These are phyloP conservation scores for Caryocar brasiliense DNA, from an alignment of 441 rosid species.

Conservation along the genomic window DNA sequence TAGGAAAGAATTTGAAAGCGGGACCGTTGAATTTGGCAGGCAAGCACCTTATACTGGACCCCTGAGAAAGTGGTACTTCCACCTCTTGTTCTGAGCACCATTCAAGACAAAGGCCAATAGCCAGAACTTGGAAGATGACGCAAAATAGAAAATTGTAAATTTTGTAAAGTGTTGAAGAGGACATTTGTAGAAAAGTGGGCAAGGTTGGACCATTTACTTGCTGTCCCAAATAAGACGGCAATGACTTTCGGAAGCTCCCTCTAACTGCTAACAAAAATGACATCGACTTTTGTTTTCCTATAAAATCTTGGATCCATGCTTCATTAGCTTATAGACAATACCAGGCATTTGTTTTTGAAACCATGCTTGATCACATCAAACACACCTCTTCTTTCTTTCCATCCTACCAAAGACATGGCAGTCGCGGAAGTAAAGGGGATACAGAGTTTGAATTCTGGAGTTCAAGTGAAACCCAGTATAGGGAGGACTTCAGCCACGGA, in stretches of 20 bases:
- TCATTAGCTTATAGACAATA: no score
- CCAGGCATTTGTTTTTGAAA: neutral
- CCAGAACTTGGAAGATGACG: no score
- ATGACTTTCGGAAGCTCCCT: slow-evolving; percentile 11
- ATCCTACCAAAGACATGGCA: neutral
- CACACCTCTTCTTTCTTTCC: slow-evolving; percentile 3
- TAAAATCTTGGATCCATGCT: neutral
- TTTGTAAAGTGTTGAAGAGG: slow-evolving; percentile 4
- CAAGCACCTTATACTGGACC: no score
- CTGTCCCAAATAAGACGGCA: slow-evolving; percentile 22
- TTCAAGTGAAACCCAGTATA: neutral
- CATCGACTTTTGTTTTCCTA: neutral
- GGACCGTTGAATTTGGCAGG: no score
- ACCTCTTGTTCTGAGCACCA: no score
- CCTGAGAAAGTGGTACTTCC: no score
- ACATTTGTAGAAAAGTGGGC: slow-evolving; percentile 10
- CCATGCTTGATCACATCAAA: neutral
- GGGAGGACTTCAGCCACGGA: neutral
- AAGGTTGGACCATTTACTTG: neutral
- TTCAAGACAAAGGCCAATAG: no score
- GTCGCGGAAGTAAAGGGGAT: slow-evolving; percentile 2
- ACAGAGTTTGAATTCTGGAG: slow-evolving; percentile 28
- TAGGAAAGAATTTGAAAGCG: no score
- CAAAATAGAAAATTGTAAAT: no score
- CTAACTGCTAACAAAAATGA: neutral